Percentiles rank a stretch among this genome's conserved stretches.
phyloP scores from a whole-genome alignment of 805 yeast species.

The Cyberlindnera mississippiensis region DNA sequence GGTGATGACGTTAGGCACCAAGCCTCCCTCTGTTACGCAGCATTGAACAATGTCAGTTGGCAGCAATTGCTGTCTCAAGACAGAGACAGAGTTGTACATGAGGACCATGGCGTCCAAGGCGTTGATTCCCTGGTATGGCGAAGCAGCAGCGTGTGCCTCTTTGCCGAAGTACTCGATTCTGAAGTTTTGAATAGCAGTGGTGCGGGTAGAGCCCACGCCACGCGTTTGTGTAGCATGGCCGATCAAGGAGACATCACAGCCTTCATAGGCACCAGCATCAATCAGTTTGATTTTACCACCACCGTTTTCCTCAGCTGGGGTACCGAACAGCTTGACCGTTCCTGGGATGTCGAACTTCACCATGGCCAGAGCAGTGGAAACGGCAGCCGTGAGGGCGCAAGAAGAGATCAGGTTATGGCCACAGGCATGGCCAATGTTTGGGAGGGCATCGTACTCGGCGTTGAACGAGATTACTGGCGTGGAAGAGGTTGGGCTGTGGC shows the following conservation, averaged over 20 bases:
- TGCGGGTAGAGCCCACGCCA: neutral
- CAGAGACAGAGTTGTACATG: slow-evolving; percentile 8
- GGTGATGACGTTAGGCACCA: slow-evolving; percentile 9
- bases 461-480: slow-evolving; percentile 5
- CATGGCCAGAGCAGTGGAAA: slow-evolving; percentile 10
- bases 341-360: slow-evolving; percentile 9
- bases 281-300: slow-evolving; percentile 9
- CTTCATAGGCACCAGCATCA: slow-evolving; percentile 8
- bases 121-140: slow-evolving; percentile 11
- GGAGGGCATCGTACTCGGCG: slow-evolving; percentile 10
- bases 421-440: slow-evolving; percentile 9
- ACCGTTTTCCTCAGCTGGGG: slow-evolving; percentile 11
- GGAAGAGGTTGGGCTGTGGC: neutral
- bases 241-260: slow-evolving; percentile 7
- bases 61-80: slow-evolving; percentile 9
- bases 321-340: slow-evolving; percentile 7
- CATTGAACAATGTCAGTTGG: slow-evolving; percentile 9
- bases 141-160: slow-evolving; percentile 13
- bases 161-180: slow-evolving; percentile 7
- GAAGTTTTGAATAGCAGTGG: slow-evolving; percentile 8
- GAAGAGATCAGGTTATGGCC: slow-evolving; percentile 11
- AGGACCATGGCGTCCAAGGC: slow-evolving; percentile 8
- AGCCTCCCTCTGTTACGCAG: slow-evolving; percentile 9
- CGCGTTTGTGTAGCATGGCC: slow-evolving; percentile 10
- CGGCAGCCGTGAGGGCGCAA: slow-evolving; percentile 9